phyloP scores from a whole-genome alignment of 1,139 yeast genomes.

The Kazachstania sp. region DNA sequence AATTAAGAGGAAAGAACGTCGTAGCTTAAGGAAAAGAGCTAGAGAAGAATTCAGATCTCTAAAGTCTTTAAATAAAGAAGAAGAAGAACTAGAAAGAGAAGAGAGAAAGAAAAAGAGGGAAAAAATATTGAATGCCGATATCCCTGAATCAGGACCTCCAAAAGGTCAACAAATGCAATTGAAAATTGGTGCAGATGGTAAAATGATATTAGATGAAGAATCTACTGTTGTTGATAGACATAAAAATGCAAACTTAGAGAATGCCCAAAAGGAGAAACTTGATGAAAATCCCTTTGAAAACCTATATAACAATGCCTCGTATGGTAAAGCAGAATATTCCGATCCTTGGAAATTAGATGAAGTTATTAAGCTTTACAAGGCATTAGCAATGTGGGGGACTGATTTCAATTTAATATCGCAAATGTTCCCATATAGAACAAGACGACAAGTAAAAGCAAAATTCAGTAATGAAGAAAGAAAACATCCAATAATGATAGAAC shows the following conservation, averaged over 20 bases:
- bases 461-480: constrained; percentile 73
- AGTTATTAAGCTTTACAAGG: constrained; percentile 63
- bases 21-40: constrained; percentile 37
- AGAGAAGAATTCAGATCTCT: constrained; percentile 36
- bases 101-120: constrained; percentile 27
- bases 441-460: constrained; percentile 82
- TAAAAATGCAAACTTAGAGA: constrained; percentile 33
- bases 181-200: constrained; percentile 48
- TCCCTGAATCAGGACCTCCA: constrained; percentile 20
- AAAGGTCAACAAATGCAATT: constrained; percentile 40
- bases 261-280: constrained; percentile 39
- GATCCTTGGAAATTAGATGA: constrained; percentile 81
- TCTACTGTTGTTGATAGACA: constrained; percentile 70
- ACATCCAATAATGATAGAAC: constrained; percentile 68
- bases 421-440: constrained; percentile 76
- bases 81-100: constrained; percentile 33
- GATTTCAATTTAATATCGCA: constrained; percentile 86
- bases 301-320: constrained; percentile 68
- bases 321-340: constrained; percentile 58
- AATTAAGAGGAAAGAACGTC: constrained; percentile 34
- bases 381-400: constrained; percentile 88
- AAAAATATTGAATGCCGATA: constrained; percentile 26
- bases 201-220: constrained; percentile 55
- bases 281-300: constrained; percentile 72
- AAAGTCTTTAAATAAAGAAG: constrained; percentile 30